Conservation (phyloP, 106 monocot species). For the Phalaenopsis aphrodite region DNA sequence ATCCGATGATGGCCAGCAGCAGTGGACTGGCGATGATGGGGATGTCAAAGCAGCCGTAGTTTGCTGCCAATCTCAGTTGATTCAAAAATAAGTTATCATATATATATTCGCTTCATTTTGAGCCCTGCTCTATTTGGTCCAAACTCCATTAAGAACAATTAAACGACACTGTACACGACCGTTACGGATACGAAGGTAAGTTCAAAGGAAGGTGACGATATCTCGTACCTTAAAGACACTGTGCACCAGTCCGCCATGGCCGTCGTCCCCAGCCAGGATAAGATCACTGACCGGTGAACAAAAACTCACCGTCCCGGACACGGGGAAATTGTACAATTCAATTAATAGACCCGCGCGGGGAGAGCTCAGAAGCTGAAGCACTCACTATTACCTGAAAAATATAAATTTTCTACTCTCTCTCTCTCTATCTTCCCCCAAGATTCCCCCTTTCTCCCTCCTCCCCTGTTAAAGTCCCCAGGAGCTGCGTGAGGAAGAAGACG, state of each 20-base stretch:
- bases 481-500: neutral
- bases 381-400: neutral
- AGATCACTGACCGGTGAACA: neutral
- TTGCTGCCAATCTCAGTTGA: too few species aligned
- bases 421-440: neutral
- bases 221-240: neutral
- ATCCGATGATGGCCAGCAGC: too few species aligned
- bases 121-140: too few species aligned
- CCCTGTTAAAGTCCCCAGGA: neutral
- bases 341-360: conserved; percentile 1
- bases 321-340: conserved; percentile 4
- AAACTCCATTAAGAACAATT: too few species aligned
- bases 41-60: too few species aligned
- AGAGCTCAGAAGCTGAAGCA: neutral
- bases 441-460: neutral
- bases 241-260: neutral
- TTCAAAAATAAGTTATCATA: too few species aligned
- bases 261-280: neutral
- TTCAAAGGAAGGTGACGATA: neutral
- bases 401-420: neutral
- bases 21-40: too few species aligned
- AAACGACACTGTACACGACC: neutral
- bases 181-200: neutral
- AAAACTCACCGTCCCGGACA: neutral
- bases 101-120: too few species aligned